Evolutionary conservation across 2,329 filamentous ascomycete genomes (phyloP).

Genomic region (Pyrenophora graminea): DNA sequence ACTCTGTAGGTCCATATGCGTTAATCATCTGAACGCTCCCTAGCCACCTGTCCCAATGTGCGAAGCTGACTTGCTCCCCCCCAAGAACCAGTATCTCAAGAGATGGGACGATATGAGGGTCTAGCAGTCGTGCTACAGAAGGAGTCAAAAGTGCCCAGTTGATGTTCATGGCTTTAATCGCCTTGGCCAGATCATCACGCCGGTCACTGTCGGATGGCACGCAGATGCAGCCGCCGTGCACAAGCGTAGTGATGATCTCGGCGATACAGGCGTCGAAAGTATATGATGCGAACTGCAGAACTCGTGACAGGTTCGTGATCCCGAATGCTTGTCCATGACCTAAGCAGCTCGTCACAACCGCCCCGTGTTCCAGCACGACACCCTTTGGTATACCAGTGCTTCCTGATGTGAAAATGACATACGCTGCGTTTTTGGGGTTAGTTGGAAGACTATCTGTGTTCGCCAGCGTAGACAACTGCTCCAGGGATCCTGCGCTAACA

Average conservation of each 20-base stretch:
- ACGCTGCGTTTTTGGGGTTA: not conserved
- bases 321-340: too few relatives aligned
- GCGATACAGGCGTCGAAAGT: too few relatives aligned
- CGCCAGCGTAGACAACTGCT: not conserved
- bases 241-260: too few relatives aligned
- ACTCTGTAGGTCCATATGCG: conserved; percentile 23
- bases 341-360: conserved; percentile 44
- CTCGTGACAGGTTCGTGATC: too few relatives aligned
- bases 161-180: conserved; percentile 45
- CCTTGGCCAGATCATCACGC: conserved; percentile 56
- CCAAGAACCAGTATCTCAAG: conserved; percentile 3
- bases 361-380: conserved; percentile 10
- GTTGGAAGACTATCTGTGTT: too few relatives aligned
- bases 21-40: conserved; percentile 8
- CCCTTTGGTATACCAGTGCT: conserved; percentile 56
- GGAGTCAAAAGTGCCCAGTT: conserved; percentile 15
- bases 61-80: conserved; percentile 3
- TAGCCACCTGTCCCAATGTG: conserved; percentile 5
- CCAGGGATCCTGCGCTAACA: too few relatives aligned
- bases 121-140: not conserved
- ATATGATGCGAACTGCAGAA: too few relatives aligned
- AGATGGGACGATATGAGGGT: conserved; percentile 9
- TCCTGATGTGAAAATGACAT: conserved; percentile 49
- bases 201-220: conserved; percentile 57
- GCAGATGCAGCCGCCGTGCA: conserved; percentile 28